A percentile compares a stretch with the other conserved stretches of the same genome.
phyloP scores from a whole-genome alignment of 345 rosid species.

The Geranium rotundifolium region DNA sequence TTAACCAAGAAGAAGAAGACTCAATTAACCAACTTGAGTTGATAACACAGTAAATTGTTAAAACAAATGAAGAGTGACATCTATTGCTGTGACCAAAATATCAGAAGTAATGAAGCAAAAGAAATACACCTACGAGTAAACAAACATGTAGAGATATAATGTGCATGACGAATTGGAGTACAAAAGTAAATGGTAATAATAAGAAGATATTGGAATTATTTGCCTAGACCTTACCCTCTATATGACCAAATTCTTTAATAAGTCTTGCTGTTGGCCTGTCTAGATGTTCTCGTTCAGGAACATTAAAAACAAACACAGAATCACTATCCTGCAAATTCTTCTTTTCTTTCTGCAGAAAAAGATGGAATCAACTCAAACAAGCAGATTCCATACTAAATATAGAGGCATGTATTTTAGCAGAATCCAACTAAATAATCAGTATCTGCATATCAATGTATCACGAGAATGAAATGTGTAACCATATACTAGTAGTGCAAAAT shows the following conservation, averaged over 20 bases:
- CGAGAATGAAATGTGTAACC: not conserved
- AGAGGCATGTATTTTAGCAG: not conserved
- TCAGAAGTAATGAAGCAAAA: not conserved
- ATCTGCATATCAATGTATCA: not conserved
- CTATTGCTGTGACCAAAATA: not conserved
- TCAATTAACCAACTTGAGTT: not conserved
- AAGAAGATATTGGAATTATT: not conserved
- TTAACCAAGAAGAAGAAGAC: not conserved
- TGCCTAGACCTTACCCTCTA: conserved; percentile 44
- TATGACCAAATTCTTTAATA: conserved; percentile 58
- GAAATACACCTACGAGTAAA: not conserved
- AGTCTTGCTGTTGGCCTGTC: conserved; percentile 86
- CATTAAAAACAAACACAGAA: conserved; percentile 70
- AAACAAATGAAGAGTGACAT: not conserved
- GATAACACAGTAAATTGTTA: not conserved
- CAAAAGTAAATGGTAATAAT: not conserved
- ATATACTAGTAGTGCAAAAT: too few relatives aligned
- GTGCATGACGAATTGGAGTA: not conserved
- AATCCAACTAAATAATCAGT: not conserved
- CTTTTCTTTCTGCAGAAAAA: conserved; percentile 69
- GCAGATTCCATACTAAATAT: not conserved
- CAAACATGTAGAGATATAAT: not conserved
- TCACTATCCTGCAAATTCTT: conserved; percentile 72
- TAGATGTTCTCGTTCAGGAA: conserved; percentile 58
- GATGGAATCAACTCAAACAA: conserved; percentile 6